Evolutionary conservation across 352 stramenopile species (phyloP), one percentile per base, ranked within the genome.

Genomic region (Globisporangium abappressorium): DNA sequence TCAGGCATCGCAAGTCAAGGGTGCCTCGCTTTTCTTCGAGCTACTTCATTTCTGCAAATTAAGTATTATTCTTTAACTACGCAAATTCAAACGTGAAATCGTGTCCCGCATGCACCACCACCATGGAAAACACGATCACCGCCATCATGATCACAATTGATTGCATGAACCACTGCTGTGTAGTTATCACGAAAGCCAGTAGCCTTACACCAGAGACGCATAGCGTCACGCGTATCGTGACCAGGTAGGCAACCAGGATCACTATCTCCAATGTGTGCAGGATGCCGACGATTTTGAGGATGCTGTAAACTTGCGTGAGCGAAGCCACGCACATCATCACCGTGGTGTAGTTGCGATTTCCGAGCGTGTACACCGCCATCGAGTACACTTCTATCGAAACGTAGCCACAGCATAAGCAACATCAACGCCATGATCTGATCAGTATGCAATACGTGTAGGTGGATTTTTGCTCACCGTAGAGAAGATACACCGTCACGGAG

Each of bases 81-180:
- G 58, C 24, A 20, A 58, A 66, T 15, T 51, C 20, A 41, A 66
- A 65, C n/a, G 60, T 65, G 30, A 65, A 47, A 18, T 58, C 60
- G 46, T 38, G 34, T 0, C 60, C 46, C 4, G 9, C 18, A 22
- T 65, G 46, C 20, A 46, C 36, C n/a, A 30, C 12, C 3, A 18
- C n/a, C 47, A 62, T 51, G 11, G 51, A 55, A 36, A 41, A 55
- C n/a, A 38, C 38, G 12, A 26, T 9, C 30, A 64, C n/a, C 53
- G 24, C 20, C 26, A 59, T n/a, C 12, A 15, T 12, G 8, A 61
- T 30, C 14, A 57, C 30, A 4, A n/a, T 47, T 15, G 15, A 9
- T 18, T 55, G 33, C 28, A 51, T 5, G 8, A 41, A 24, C 20
- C 30, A 33, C 20, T 9, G n/a, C 22, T 66, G 61, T 12, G 51